These are phyloP conservation scores for Pseudonectria foliicola DNA, from an alignment of 2,329 filamentous ascomycete species.

Conservation along the genomic window DNA sequence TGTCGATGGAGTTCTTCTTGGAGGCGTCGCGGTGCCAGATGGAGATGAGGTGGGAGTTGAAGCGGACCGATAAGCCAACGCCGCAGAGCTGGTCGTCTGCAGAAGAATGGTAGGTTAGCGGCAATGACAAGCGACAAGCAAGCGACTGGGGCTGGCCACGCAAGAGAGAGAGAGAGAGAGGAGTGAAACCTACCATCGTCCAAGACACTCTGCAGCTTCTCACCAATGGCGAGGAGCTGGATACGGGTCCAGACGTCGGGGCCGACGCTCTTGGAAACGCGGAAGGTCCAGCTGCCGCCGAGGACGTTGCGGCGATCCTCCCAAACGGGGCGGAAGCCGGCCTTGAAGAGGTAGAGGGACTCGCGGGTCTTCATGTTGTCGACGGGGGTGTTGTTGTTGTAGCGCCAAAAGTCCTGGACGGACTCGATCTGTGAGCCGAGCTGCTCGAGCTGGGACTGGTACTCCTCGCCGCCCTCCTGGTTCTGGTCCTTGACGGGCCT, in stretches of 20 bases:
- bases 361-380: conserved; percentile 70
- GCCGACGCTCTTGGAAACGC: conserved; percentile 68
- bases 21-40: conserved; percentile 89
- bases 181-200: conserved; percentile 51
- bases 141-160: not conserved
- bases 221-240: conserved; percentile 74
- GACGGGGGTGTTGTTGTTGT: conserved; percentile 75
- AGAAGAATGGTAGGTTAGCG: conserved; percentile 6
- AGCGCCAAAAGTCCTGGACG: conserved; percentile 78
- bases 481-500: conserved; percentile 41
- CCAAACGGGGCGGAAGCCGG: conserved; percentile 70
- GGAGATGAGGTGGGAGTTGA: conserved; percentile 81
- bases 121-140: not conserved
- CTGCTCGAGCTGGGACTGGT: conserved; percentile 52
- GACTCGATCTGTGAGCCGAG: conserved; percentile 64
- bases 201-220: conserved; percentile 67
- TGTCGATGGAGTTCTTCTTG: conserved; percentile 71
- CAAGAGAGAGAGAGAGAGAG: not conserved
- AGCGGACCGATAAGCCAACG: conserved; percentile 78
- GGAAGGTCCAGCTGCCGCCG: conserved; percentile 89
- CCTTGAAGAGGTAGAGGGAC: conserved; percentile 73
- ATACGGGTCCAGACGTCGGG: conserved; percentile 76
- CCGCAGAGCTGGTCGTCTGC: conserved; percentile 82
- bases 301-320: conserved; percentile 80
- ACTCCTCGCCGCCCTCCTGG: conserved; percentile 35